These are phyloP conservation scores for Porphyrellus cyaneotinctus DNA, from an alignment of 768 basidiomycete species.

Conservation along the genomic window DNA sequence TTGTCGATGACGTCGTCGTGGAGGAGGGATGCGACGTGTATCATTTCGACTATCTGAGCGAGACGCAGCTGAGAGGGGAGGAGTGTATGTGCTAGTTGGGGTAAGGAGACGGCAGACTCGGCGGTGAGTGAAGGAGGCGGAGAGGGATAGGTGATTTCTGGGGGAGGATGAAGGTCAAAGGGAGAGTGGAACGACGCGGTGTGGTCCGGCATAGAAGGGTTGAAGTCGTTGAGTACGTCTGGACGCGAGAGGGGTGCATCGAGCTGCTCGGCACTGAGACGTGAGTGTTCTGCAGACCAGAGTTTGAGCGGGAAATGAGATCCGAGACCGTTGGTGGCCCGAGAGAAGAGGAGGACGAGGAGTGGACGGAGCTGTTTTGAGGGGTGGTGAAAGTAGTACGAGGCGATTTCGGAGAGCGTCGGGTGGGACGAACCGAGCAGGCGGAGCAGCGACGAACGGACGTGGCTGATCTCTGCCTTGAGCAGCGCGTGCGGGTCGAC, in stretches of 20 bases:
- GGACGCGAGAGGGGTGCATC: conserved; percentile 76
- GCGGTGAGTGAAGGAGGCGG: conserved; percentile 22
- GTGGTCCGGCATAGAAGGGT: conserved; percentile 80
- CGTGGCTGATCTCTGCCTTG: conserved; percentile 62
- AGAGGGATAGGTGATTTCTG: conserved; percentile 20
- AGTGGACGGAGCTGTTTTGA: conserved; percentile 90
- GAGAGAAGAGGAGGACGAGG: conserved; percentile 83
- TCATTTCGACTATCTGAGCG: conserved; percentile 97
- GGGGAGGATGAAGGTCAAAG: conserved; percentile 45
- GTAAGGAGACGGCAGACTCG: conserved; percentile 22
- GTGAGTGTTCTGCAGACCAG: conserved; percentile 58
- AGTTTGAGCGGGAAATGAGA: conserved; percentile 54
- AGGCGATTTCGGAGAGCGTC: conserved; percentile 78
- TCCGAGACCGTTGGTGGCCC: conserved; percentile 91
- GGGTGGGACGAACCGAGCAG: conserved; percentile 90
- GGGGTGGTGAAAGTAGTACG: conserved; percentile 87
- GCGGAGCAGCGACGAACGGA: conserved; percentile 68
- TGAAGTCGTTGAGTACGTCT: conserved; percentile 87
- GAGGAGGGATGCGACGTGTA: conserved; percentile 89
- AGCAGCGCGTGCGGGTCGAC: conserved; percentile 70
- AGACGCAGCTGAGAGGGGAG: conserved; percentile 89
- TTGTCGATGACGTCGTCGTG: conserved; percentile 88
- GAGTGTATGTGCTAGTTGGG: conserved; percentile 32
- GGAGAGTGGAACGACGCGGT: conserved; percentile 62
- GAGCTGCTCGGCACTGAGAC: conserved; percentile 55